A percentile compares a stretch with the other conserved stretches of the same genome.
Evolutionary conservation across 2,329 filamentous ascomycete species (phyloP).

Genomic region (Cadophora gregata): DNA sequence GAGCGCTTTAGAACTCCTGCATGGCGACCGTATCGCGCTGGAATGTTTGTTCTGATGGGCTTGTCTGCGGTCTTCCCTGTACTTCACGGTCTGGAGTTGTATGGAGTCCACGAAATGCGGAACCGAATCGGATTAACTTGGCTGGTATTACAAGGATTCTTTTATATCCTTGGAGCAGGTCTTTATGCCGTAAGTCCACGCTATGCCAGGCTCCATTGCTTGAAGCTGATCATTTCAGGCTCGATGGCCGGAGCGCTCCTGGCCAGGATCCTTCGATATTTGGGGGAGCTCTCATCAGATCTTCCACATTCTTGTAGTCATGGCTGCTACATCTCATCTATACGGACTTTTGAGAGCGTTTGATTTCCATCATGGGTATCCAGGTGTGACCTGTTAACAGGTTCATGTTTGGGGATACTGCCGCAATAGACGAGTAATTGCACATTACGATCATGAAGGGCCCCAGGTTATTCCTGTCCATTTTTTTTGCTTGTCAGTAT

Average conservation of each 20-base stretch:
- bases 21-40: slow-evolving; percentile 83
- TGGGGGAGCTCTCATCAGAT: slow-evolving; percentile 95
- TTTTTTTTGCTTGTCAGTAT: no score
- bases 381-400: slow-evolving; percentile 37
- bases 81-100: slow-evolving; percentile 72
- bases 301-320: slow-evolving; percentile 87
- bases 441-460: no score
- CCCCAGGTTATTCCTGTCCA: no score
- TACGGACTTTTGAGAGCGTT: slow-evolving; percentile 84
- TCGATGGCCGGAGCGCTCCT: slow-evolving; percentile 81
- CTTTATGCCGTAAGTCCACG: slow-evolving; percentile 75
- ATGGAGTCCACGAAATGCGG: slow-evolving; percentile 70
- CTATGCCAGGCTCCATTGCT: no score
- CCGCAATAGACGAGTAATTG: neutral
- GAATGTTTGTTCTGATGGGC: slow-evolving; percentile 90
- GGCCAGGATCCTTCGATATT: slow-evolving; percentile 83
- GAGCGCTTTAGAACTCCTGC: slow-evolving; percentile 83
- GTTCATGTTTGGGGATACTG: neutral
- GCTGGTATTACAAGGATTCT: slow-evolving; percentile 77
- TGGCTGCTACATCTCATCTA: slow-evolving; percentile 83
- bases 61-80: slow-evolving; percentile 84
- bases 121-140: slow-evolving; percentile 80
- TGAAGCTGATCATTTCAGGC: slow-evolving; percentile 60
- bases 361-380: slow-evolving; percentile 74
- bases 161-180: slow-evolving; percentile 86